A percentile compares a stretch with the other conserved stretches of the same genome.
phyloP scores from a whole-genome alignment of 306 rosid genomes.

The Acacia acuminata region DNA sequence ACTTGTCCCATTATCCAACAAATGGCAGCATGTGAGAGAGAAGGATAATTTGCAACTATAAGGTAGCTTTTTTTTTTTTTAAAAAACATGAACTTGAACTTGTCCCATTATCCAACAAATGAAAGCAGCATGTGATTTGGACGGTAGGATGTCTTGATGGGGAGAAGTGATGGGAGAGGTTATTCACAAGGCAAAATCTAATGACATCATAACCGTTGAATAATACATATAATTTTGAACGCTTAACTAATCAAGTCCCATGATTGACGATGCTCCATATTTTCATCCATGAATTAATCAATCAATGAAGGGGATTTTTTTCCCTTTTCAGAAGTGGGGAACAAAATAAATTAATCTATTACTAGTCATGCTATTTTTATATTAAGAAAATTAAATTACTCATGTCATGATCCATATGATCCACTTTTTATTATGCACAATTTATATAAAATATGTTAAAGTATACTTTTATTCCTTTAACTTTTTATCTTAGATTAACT shows the following conservation, averaged over 20 bases:
- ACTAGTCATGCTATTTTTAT: neutral
- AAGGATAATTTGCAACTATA: too few species aligned
- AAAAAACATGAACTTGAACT: neutral
- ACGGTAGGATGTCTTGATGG: too few species aligned
- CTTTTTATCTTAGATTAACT: too few species aligned
- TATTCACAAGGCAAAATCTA: neutral
- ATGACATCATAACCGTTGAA: neutral
- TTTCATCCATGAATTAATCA: neutral
- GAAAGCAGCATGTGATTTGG: conserved; percentile 17
- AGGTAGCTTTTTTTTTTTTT: too few species aligned
- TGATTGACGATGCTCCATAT: neutral
- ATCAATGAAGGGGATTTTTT: neutral
- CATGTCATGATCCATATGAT: neutral
- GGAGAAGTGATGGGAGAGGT: conserved; percentile 6
- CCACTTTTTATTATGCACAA: neutral
- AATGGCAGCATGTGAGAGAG: too few species aligned
- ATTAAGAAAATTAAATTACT: neutral
- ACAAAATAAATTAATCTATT: neutral
- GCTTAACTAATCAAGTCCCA: neutral
- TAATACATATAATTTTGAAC: neutral
- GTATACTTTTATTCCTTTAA: too few species aligned
- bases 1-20: too few species aligned
- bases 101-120: neutral
- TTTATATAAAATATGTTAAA: neutral
- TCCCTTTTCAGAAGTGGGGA: neutral